Conservation (phyloP, 1,284 basidiomycete species). For the Porogramme epimiltina region DNA sequence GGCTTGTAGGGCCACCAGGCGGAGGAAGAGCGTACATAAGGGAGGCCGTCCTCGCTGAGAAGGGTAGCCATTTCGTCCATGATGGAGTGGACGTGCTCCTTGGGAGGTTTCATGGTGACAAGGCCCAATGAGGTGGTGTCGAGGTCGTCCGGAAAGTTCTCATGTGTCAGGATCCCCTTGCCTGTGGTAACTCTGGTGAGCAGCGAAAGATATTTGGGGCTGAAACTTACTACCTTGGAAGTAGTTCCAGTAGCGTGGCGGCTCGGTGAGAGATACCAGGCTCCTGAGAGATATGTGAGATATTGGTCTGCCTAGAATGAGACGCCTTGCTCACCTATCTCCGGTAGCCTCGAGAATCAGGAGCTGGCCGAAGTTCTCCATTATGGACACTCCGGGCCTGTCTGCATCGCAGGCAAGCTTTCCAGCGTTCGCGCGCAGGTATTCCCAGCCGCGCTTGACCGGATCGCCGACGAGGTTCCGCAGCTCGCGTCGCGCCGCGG, state of each 20-base stretch:
- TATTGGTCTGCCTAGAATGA: neutral
- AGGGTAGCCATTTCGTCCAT: conserved; percentile 8
- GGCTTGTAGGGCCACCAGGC: neutral
- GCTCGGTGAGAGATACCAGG: conserved; percentile 40
- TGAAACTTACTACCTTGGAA: too few species aligned
- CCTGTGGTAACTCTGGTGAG: conserved; percentile 27
- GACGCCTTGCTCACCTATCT: conserved; percentile 35
- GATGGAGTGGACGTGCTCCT: conserved; percentile 5
- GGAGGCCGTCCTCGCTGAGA: conserved; percentile 5
- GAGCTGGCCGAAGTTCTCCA: conserved; percentile 53
- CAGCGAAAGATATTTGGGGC: neutral
- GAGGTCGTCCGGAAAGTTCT: conserved; percentile 43
- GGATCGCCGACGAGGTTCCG: conserved; percentile 48
- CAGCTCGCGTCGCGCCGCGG: conserved; percentile 41
- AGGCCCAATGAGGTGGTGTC: conserved; percentile 28
- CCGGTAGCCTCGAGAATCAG: conserved; percentile 50
- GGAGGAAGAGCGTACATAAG: neutral
- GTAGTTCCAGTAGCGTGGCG: conserved; percentile 43
- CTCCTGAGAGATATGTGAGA: conserved; percentile 26
- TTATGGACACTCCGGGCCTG: conserved; percentile 34
- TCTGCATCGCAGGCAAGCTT: conserved; percentile 44
- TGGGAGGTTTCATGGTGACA: conserved; percentile 4
- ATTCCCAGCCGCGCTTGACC: conserved; percentile 38
- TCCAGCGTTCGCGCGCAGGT: conserved; percentile 40
- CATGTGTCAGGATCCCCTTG: conserved; percentile 37